Percentiles rank a stretch among this genome's conserved stretches.
Evolutionary conservation across 306 rosid species (phyloP).

Genomic region (Quercus glauca): DNA sequence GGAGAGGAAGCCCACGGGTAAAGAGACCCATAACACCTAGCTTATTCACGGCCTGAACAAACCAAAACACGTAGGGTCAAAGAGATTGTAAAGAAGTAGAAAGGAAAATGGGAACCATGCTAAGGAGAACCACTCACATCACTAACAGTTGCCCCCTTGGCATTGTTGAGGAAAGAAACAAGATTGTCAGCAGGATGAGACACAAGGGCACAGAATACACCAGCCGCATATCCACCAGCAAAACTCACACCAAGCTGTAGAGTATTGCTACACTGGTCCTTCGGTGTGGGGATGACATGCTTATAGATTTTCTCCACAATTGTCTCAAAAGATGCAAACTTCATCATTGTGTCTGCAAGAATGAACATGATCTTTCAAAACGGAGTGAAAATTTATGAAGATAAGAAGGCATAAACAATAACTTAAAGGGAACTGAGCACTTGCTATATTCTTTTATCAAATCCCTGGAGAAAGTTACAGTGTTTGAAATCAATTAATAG

Average conservation of each 20-base stretch:
- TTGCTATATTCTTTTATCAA: neutral
- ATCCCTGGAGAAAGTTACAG: neutral
- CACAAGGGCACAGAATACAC: constrained; percentile 86
- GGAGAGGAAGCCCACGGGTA: constrained; percentile 96
- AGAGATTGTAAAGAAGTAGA: constrained; percentile 12
- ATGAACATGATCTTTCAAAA: neutral
- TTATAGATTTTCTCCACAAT: constrained; percentile 76
- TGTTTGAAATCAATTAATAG: neutral
- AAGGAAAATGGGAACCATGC: constrained; percentile 1
- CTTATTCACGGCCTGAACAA: constrained; percentile 81
- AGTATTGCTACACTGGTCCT: constrained; percentile 74
- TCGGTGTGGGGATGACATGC: constrained; percentile 73
- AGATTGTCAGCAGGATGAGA: constrained; percentile 99
- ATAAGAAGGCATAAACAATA: neutral
- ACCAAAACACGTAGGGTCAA: neutral
- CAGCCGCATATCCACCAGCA: constrained; percentile 92
- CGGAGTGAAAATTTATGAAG: neutral
- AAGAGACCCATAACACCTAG: constrained; percentile 75
- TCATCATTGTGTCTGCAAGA: constrained; percentile 91
- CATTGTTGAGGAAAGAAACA: constrained; percentile 94
- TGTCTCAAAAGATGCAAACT: constrained; percentile 93
- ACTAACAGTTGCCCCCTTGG: constrained; percentile 93
- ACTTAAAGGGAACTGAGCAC: neutral
- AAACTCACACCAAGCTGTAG: constrained; percentile 94
- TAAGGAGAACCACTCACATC: constrained; percentile 59